Evolutionary conservation across 192 early-diverging fungal genomes (phyloP).

Genomic region (Coemansia biformis): DNA sequence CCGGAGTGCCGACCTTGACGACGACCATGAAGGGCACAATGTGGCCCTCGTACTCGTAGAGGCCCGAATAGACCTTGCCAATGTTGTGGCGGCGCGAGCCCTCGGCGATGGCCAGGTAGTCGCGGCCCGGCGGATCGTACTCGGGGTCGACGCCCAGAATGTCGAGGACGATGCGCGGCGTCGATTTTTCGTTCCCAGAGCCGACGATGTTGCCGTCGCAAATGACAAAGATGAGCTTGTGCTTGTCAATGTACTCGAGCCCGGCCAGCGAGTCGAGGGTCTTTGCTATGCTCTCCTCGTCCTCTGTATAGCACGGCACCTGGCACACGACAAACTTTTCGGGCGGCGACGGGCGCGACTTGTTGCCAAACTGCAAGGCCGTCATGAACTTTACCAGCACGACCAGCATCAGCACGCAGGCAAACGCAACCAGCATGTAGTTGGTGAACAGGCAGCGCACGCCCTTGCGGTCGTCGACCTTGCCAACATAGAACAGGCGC

Average conservation of each 20-base stretch:
- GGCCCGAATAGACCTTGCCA: constrained; percentile 92
- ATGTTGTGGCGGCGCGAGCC: constrained; percentile 88
- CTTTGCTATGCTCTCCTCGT: constrained; percentile 76
- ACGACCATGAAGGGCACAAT: constrained; percentile 92
- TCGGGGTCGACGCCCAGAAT: constrained; percentile 82
- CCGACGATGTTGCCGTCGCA: constrained; percentile 92
- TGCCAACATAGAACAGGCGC: constrained; percentile 75
- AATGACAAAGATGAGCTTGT: constrained; percentile 85
- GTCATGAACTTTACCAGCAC: constrained; percentile 77
- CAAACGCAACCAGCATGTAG: constrained; percentile 78
- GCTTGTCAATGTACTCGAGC: constrained; percentile 78
- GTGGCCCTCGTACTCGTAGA: constrained; percentile 88
- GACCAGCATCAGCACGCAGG: constrained; percentile 68
- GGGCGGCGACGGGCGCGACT: constrained; percentile 70
- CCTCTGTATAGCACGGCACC: constrained; percentile 96
- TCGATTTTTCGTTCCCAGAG: constrained; percentile 91
- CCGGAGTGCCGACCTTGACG: constrained; percentile 86
- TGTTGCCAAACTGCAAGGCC: constrained; percentile 66
- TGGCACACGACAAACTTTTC: constrained; percentile 95
- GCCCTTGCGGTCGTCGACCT: constrained; percentile 69
- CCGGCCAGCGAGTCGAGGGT: constrained; percentile 77
- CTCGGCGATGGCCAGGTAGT: constrained; percentile 85
- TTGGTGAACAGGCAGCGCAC: constrained; percentile 76
- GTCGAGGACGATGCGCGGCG: constrained; percentile 87
- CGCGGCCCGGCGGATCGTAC: constrained; percentile 67